These are phyloP conservation scores for Drechmeria coniospora DNA, from an alignment of 2,329 filamentous ascomycete genomes.

Conservation along the genomic window DNA sequence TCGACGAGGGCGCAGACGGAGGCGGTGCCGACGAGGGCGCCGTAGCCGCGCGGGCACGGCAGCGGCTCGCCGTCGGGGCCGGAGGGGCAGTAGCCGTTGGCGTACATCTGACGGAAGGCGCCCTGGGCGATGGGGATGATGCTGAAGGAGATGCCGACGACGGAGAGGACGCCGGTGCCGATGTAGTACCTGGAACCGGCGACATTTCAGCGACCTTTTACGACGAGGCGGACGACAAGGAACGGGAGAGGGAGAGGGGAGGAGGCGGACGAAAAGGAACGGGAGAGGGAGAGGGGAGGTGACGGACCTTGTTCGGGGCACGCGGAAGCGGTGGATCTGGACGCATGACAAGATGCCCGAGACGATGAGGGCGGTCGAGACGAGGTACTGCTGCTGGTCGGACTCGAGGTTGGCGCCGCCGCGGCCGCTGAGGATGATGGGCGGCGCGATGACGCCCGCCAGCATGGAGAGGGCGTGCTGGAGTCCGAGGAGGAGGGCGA, in stretches of 20 bases:
- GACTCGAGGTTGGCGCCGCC: slow-evolving; percentile 47
- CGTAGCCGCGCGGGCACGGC: slow-evolving; percentile 64
- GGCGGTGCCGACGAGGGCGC: slow-evolving; percentile 53
- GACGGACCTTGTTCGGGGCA: slow-evolving; percentile 45
- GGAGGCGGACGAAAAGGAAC: neutral
- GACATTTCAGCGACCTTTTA: slow-evolving; percentile 1
- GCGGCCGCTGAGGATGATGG: slow-evolving; percentile 51
- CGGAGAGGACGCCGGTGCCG: slow-evolving; percentile 66
- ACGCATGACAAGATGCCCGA: slow-evolving; percentile 59
- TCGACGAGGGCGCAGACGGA: slow-evolving; percentile 53
- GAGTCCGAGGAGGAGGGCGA: slow-evolving; percentile 60
- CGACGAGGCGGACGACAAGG: neutral
- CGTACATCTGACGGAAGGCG: slow-evolving; percentile 63
- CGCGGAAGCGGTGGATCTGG: slow-evolving; percentile 64
- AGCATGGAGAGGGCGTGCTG: slow-evolving; percentile 70
- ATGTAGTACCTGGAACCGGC: slow-evolving; percentile 46
- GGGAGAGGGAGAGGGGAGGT: neutral
- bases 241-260: neutral
- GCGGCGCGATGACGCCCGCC: slow-evolving; percentile 61
- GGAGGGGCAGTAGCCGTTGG: slow-evolving; percentile 49
- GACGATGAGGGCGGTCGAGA: slow-evolving; percentile 65
- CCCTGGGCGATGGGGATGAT: slow-evolving; percentile 35
- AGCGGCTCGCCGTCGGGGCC: slow-evolving; percentile 48
- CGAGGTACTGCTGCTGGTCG: slow-evolving; percentile 56
- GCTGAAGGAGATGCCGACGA: slow-evolving; percentile 43